Evolutionary conservation across 257 asterid genomes (phyloP), one percentile per base, ranked within the genome.

Genomic region (Perilla frutescens): DNA sequence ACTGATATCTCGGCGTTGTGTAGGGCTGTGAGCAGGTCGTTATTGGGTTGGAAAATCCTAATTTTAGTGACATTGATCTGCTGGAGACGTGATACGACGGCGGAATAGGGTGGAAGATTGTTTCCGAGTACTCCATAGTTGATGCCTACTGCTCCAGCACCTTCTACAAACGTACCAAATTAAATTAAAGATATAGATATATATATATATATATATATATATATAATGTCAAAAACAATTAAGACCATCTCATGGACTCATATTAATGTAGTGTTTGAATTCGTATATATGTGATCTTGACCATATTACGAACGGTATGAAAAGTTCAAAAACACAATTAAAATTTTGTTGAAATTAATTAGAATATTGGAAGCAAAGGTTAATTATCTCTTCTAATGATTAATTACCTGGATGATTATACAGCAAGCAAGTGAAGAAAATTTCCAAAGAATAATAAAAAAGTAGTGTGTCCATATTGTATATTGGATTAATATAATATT

Each of bases 11-110:
- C 68, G 1, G 87, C 76, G 20, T 56, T 69, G 37, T 70, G 76
- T 15, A 87, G 41, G 0, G 89, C 84, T 1, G 59, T 75, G 5
- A 84, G 68, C n/a, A 82, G 86, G 2, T 64, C 76, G 0, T 41
- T 4, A 32, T 48, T 47, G 45, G 71, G 71, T 12, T 31, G 59
- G 60, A 31, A 66, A 31, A 66, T 5, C 44, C 72, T 53, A n/a
- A 66, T 66, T 6, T 49, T 66, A 14, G 13, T 4, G 7, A 66
- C 6, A 0, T 66, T 4, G 0, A 66, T 66, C 5, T 66, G 34
- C 0, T n/a, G 32, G 5, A 66, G 72, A 1, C 12, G 31, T 3
- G 72, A 34, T 5, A 66, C 5, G 4, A n/a, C 3, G 4, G 10
- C 4, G 6, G 47, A 11, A 32, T 59, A 59, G 4, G 47, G 20